Evolutionary conservation across 2,329 filamentous ascomycete species (phyloP), one percentile per base, ranked within the genome.

Genomic region (Colletotrichum sp.): DNA sequence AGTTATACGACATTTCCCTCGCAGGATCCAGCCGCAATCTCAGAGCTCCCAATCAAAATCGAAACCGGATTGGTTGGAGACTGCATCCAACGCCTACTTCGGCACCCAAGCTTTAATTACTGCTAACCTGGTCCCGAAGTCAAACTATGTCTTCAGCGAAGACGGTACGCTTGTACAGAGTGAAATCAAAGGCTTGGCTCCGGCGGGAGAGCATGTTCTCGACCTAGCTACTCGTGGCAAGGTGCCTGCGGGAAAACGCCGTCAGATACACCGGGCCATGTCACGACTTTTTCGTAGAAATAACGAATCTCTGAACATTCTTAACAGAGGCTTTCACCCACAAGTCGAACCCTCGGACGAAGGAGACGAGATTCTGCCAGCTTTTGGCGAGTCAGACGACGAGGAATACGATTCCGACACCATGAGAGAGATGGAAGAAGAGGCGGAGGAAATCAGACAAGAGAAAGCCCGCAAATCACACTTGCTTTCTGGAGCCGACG

Each of bases 341-440:
- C 90, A 88, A 77, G 90, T 90, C 7, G 89, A 93, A 5, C 92
- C 90, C 4, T 84, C 83, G 36, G 80, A 83, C 57, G 82, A 87
- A 58, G 57, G 29, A n/a, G 86, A 85, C 13, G 86, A 77, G 9
- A 18, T 79, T 6, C 75, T 80, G 2, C 78, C 80, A 8, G 16
- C 76, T 8, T 79, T 79, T 78, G 75, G 80, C 78, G 68, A 80
- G 69, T 74, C 70, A 24, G 79, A 76, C 62, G 81, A 87, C 11
- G 86, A 87, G 5, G 84, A 88, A 34, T 90, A 88, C 75, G 92
- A 94, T 77, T 85, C 88, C 13, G 87, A 90, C 43, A 92, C 90
- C 0, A 89, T 87, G 84, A 83, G 82, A 57, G 92, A 94, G 78
- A 92, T 94, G 12, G 87, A 92, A 59, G 83, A 88, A 34, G 91